Conservation (phyloP, 2,329 filamentous ascomycete species). For the Fusarium torreyae region DNA sequence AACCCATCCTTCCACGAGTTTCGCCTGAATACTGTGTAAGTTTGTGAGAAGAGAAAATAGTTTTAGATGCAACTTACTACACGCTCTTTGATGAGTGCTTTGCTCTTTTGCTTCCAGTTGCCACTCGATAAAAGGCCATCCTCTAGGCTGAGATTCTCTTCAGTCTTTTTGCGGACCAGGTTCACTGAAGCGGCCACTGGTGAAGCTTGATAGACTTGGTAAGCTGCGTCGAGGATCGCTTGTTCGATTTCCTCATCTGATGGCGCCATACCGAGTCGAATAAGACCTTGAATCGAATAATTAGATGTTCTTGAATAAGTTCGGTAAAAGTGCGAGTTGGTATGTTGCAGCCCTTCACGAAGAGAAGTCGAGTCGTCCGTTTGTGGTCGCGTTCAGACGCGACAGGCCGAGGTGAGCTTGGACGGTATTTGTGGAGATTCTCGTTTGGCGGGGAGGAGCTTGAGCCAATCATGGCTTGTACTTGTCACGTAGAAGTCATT, state of each 20-base stretch:
- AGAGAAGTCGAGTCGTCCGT: slow-evolving; percentile 22
- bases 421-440: slow-evolving; percentile 31
- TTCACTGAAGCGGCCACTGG: slow-evolving; percentile 70
- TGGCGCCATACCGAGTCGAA: slow-evolving; percentile 56
- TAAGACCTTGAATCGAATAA: not conserved
- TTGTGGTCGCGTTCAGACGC: slow-evolving; percentile 44
- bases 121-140: slow-evolving; percentile 64
- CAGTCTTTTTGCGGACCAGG: slow-evolving; percentile 67
- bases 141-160: slow-evolving; percentile 64
- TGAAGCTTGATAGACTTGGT: slow-evolving; percentile 60
- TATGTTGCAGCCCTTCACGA: slow-evolving; percentile 5
- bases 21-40: slow-evolving; percentile 49
- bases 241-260: slow-evolving; percentile 61
- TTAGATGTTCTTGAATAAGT: not conserved
- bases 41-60: not conserved
- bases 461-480: slow-evolving; percentile 38
- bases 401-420: slow-evolving; percentile 27
- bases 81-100: slow-evolving; percentile 67
- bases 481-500: slow-evolving; percentile 7
- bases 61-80: slow-evolving; percentile 61
- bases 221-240: slow-evolving; percentile 64
- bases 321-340: not conserved
- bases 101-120: slow-evolving; percentile 73
- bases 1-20: slow-evolving; percentile 56
- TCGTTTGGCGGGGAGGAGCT: slow-evolving; percentile 35